Conservation (phyloP, 805 yeast species). For the Teunomyces funiuensis region DNA sequence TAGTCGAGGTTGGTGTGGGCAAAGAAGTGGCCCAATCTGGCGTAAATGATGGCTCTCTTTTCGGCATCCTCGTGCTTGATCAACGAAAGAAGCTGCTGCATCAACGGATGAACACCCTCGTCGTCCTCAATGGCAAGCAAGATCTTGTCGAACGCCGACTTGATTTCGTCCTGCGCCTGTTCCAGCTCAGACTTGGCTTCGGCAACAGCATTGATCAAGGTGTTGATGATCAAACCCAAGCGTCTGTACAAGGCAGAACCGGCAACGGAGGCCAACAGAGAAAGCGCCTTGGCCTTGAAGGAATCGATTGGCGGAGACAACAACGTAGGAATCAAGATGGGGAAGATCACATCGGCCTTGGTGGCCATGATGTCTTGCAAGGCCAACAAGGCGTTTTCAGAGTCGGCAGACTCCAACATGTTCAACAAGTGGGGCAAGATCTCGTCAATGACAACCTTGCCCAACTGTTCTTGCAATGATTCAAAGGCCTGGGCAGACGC, state of each 20-base stretch:
- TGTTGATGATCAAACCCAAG: slow-evolving; percentile 68
- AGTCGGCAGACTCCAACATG: slow-evolving; percentile 55
- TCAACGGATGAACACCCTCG: slow-evolving; percentile 79
- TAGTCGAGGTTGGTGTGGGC: slow-evolving; percentile 64
- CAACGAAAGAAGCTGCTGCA: slow-evolving; percentile 75
- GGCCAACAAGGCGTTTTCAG: slow-evolving; percentile 79
- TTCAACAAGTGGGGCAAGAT: slow-evolving; percentile 79
- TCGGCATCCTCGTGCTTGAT: slow-evolving; percentile 72
- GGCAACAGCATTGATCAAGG: slow-evolving; percentile 63
- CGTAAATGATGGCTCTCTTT: slow-evolving; percentile 62
- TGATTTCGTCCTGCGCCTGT: slow-evolving; percentile 41
- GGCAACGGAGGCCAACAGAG: slow-evolving; percentile 86
- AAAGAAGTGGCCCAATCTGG: slow-evolving; percentile 73
- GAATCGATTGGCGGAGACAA: slow-evolving; percentile 77
- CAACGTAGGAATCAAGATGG: slow-evolving; percentile 83
- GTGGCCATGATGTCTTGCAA: slow-evolving; percentile 89
- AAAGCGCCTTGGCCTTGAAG: slow-evolving; percentile 83
- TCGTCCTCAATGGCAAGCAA: slow-evolving; percentile 70
- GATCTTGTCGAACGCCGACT: slow-evolving; percentile 63
- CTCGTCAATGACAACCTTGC: slow-evolving; percentile 84
- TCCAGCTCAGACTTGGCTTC: slow-evolving; percentile 36
- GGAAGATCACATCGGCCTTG: slow-evolving; percentile 89
- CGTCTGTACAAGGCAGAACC: slow-evolving; percentile 77
- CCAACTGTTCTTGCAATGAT: slow-evolving; percentile 76
- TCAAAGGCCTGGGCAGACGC: slow-evolving; percentile 94